Percentiles rank a stretch among this genome's conserved stretches.
Evolutionary conservation across 2,329 filamentous ascomycete species (phyloP).

Genomic region (Alternaria novae-zelandiae): DNA sequence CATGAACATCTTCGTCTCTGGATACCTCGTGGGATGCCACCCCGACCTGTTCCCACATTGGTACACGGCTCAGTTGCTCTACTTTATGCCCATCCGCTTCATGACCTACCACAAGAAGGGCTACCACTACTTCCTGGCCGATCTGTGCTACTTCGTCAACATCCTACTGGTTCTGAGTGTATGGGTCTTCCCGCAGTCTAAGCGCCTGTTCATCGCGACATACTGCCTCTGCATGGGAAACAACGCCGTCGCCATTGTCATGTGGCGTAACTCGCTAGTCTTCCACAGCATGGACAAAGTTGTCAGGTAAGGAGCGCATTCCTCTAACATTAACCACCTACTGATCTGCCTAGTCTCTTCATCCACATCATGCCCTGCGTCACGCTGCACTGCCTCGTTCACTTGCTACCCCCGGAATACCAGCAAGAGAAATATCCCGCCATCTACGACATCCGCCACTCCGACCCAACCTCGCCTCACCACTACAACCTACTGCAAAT

Average conservation of each 20-base stretch:
- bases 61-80: constrained; percentile 86
- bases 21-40: constrained; percentile 86
- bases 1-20: constrained; percentile 96
- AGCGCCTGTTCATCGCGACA: constrained; percentile 87
- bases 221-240: constrained; percentile 96
- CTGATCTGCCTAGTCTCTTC: constrained; percentile 69
- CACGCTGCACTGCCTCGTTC: constrained; percentile 89
- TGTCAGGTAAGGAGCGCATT: constrained; percentile 65
- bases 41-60: constrained; percentile 89
- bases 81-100: constrained; percentile 96
- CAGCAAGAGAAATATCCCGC: constrained; percentile 80
- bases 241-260: constrained; percentile 95
- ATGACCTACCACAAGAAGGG: constrained; percentile 90
- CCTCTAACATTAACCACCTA: neutral
- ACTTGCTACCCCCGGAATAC: constrained; percentile 71
- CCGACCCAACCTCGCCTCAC: constrained; percentile 71
- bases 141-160: constrained; percentile 99
- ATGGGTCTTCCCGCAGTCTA: constrained; percentile 90
- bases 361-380: constrained; percentile 99
- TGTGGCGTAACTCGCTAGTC: constrained; percentile 98
- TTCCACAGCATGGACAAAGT: constrained; percentile 99
- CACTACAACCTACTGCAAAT: constrained; percentile 84
- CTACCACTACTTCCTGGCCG: constrained; percentile 89
- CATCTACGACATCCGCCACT: constrained; percentile 78
- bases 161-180: constrained; percentile 79